These are phyloP conservation scores for Paramecium octaurelia DNA, from an alignment of 73 alveolate genomes.

Conservation along the genomic window DNA sequence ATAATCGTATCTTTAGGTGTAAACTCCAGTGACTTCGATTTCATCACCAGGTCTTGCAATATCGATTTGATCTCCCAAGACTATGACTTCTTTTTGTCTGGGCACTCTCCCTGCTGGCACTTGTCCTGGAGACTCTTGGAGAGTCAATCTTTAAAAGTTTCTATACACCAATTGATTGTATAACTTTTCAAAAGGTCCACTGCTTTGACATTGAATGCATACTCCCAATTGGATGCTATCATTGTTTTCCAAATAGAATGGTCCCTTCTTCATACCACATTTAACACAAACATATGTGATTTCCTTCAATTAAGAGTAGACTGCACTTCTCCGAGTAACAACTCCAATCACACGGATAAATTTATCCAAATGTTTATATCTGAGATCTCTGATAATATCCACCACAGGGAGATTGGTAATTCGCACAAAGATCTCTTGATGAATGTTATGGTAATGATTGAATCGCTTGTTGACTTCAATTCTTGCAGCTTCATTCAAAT, in stretches of 20 bases:
- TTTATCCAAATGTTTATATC: conserved; percentile 94
- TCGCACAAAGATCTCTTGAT: conserved; percentile 92
- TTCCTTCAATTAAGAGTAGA: conserved; percentile 90
- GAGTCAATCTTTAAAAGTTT: conserved; percentile 95
- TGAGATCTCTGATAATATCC: conserved; percentile 89
- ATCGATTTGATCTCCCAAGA: conserved; percentile 97
- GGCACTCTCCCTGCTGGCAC: conserved; percentile 99
- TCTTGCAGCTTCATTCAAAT: conserved; percentile 93
- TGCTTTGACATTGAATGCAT: conserved; percentile 94
- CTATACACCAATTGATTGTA: conserved; percentile 88
- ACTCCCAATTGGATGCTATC: conserved; percentile 85
- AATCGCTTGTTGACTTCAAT: conserved; percentile 87
- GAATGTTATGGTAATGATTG: conserved; percentile 88
- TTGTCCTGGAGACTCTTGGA: conserved; percentile 99
- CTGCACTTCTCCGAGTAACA: conserved; percentile 96
- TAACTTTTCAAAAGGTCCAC: conserved; percentile 94
- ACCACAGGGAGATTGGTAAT: conserved; percentile 91
- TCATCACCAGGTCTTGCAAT: conserved; percentile 99
- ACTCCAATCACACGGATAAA: conserved; percentile 97
- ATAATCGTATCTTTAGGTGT: conserved; percentile 89
- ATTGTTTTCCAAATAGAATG: conserved; percentile 84
- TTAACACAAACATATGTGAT: conserved; percentile 89
- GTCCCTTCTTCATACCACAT: conserved; percentile 97
- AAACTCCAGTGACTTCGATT: conserved; percentile 96
- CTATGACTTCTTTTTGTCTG: conserved; percentile 95